These are phyloP conservation scores for Malbranchea zuffiana DNA, from an alignment of 2,329 filamentous ascomycete genomes.

Conservation along the genomic window DNA sequence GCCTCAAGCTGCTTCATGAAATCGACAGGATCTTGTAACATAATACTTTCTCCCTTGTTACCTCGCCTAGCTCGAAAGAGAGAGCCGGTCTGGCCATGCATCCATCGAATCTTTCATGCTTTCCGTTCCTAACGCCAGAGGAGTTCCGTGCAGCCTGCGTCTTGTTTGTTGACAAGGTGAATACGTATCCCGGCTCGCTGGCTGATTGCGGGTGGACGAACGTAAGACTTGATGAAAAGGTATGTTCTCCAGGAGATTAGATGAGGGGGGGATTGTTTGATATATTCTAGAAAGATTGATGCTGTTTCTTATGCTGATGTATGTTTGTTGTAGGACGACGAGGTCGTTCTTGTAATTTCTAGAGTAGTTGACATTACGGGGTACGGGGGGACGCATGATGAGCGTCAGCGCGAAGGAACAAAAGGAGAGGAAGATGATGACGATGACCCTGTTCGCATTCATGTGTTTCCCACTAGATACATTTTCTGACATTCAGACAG, in stretches of 20 bases:
- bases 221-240: slow-evolving; percentile 7
- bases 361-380: background rate
- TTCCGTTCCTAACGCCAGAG: slow-evolving; percentile 7
- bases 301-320: background rate
- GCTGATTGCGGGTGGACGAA: slow-evolving; percentile 6
- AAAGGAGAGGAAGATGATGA: slow-evolving; percentile 3
- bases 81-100: too few relatives aligned
- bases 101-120: too few relatives aligned
- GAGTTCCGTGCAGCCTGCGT: slow-evolving; percentile 9
- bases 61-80: too few relatives aligned
- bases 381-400: background rate
- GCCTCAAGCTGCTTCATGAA: too few relatives aligned
- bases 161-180: slow-evolving; percentile 5
- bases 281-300: background rate
- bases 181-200: slow-evolving; percentile 1
- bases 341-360: slow-evolving; percentile 6
- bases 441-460: slow-evolving; percentile 10
- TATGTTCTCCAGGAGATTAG: too few relatives aligned
- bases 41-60: too few relatives aligned
- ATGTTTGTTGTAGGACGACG: slow-evolving; percentile 1
- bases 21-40: too few relatives aligned
- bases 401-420: background rate
- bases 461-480: background rate
- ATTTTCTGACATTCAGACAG: slow-evolving; percentile 6
- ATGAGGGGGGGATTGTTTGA: too few relatives aligned